Conservation (phyloP, 345 rosid genomes). For the Adansonia digitata region DNA sequence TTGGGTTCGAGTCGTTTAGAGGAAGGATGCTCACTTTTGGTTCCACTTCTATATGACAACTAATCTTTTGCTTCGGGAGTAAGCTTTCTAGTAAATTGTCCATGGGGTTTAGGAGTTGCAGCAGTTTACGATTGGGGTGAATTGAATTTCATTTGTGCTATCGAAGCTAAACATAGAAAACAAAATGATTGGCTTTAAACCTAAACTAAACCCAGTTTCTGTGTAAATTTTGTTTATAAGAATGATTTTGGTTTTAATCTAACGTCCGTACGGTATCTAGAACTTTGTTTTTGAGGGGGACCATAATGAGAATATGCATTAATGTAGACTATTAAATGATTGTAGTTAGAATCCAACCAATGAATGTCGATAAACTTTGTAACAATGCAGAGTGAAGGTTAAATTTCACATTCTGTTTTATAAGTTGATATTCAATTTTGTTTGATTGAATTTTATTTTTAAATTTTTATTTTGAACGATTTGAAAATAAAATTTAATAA, state of each 20-base stretch:
- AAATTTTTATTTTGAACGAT: too few species aligned
- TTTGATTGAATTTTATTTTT: too few species aligned
- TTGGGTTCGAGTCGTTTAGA: constrained; percentile 92
- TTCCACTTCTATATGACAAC: background rate
- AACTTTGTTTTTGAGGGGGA: background rate
- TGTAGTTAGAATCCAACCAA: background rate
- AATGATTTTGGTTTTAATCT: background rate
- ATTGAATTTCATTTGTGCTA: too few species aligned
- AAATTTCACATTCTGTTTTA: background rate
- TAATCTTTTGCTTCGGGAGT: background rate
- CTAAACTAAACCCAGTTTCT: background rate
- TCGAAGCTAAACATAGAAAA: background rate
- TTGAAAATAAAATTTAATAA: too few species aligned
- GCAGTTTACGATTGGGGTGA: background rate
- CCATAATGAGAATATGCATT: background rate
- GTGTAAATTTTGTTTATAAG: background rate
- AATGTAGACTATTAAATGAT: background rate
- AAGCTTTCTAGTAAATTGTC: background rate
- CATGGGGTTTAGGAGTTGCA: background rate
- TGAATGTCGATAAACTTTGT: background rate
- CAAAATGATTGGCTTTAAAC: background rate
- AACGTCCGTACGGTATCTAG: background rate
- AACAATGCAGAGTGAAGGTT: background rate
- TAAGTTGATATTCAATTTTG: background rate
- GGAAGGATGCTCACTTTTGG: background rate